Evolutionary conservation across 176 grass and related monocot species (phyloP).

Genomic region (Carex littledalei): DNA sequence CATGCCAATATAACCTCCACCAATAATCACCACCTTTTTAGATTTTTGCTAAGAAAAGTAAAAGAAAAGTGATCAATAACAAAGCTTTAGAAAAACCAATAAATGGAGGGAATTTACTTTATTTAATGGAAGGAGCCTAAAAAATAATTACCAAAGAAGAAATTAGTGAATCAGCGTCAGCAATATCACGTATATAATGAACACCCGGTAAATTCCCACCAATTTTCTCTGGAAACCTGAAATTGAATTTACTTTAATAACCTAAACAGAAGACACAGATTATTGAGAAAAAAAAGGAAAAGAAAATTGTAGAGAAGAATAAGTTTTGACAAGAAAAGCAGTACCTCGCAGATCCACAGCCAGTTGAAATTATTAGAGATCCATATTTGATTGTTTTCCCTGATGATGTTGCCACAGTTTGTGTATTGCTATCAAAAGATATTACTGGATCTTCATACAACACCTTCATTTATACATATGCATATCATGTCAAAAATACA

Average conservation of each 20-base stretch:
- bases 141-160: constrained; percentile 70
- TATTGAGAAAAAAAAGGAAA: not conserved
- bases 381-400: constrained; percentile 91
- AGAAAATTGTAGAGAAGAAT: not conserved
- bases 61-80: constrained; percentile 13
- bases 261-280: not conserved
- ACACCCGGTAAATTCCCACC: constrained; percentile 74
- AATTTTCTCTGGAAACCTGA: constrained; percentile 84
- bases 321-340: not conserved
- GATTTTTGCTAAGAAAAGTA: constrained; percentile 50
- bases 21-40: constrained; percentile 79
- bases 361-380: constrained; percentile 90
- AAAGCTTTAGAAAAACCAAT: constrained; percentile 4
- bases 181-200: constrained; percentile 81
- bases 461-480: constrained; percentile 34
- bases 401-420: constrained; percentile 73
- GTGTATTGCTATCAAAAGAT: constrained; percentile 71
- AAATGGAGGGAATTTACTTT: constrained; percentile 3
- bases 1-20: constrained; percentile 99
- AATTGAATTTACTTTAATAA: constrained; percentile 11
- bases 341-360: constrained; percentile 67
- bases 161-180: constrained; percentile 87
- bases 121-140: not conserved
- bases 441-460: constrained; percentile 85
- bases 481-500: constrained; percentile 16